Conservation (phyloP, 2,329 filamentous ascomycete genomes). For the Arthroderma sp. region DNA sequence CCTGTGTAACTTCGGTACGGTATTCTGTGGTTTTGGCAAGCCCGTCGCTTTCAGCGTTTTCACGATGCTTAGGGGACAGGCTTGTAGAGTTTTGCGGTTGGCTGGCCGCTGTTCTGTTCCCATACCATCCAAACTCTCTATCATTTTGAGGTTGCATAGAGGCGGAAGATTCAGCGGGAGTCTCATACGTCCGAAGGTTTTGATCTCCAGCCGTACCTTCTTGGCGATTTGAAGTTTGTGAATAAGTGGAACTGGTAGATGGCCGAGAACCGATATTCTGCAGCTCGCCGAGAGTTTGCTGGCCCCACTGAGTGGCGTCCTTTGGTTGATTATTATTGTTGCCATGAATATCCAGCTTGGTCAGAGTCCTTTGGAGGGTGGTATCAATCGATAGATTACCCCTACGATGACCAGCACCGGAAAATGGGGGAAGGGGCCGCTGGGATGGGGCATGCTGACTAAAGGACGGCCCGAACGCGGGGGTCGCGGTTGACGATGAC, state of each 20-base stretch:
- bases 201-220: too few relatives aligned
- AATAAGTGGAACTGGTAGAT: not conserved
- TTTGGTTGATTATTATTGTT: conserved; percentile 22
- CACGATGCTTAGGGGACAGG: too few relatives aligned
- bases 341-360: conserved; percentile 29
- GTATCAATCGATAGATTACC: conserved; percentile 38
- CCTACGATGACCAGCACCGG: conserved; percentile 31
- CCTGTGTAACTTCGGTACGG: too few relatives aligned
- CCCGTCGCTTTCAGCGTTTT: too few relatives aligned
- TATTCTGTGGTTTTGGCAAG: too few relatives aligned
- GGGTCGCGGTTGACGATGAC: conserved; percentile 9
- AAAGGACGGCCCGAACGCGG: conserved; percentile 22
- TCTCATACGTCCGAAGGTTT: too few relatives aligned
- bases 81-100: too few relatives aligned
- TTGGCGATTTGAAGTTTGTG: too few relatives aligned
- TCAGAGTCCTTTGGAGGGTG: conserved; percentile 32
- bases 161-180: too few relatives aligned
- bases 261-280: conserved; percentile 26
- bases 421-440: conserved; percentile 28
- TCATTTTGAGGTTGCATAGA: too few relatives aligned
- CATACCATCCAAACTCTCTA: too few relatives aligned
- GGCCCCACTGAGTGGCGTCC: conserved; percentile 30
- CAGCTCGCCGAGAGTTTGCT: conserved; percentile 31
- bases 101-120: too few relatives aligned
- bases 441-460: conserved; percentile 19